phyloP scores from a whole-genome alignment of 495 filamentous ascomycete species.

The Daldinia loculata region DNA sequence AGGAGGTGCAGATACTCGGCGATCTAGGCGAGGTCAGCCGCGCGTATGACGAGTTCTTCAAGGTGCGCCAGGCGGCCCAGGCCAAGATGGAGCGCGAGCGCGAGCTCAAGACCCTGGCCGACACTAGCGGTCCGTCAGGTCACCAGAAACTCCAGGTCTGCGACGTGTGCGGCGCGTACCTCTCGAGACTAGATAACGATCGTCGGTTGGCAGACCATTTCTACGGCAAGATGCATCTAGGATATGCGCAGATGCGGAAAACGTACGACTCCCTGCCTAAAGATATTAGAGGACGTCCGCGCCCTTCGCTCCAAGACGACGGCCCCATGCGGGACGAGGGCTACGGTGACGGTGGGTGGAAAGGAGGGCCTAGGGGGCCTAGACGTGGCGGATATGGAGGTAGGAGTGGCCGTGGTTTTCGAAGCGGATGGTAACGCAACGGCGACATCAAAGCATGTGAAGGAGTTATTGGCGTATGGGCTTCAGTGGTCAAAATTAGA shows the following conservation, averaged over 20 bases:
- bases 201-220: conserved; percentile 94
- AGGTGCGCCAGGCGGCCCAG: conserved; percentile 79
- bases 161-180: conserved; percentile 95
- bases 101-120: conserved; percentile 88
- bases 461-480: conserved; percentile 43
- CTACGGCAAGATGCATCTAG: conserved; percentile 99
- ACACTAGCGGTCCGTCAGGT: conserved; percentile 88
- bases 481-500: conserved; percentile 25
- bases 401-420: conserved; percentile 53
- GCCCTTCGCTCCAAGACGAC: conserved; percentile 68
- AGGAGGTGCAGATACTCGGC: conserved; percentile 86
- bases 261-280: conserved; percentile 84
- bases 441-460: conserved; percentile 25
- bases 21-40: conserved; percentile 80
- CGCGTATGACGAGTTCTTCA: conserved; percentile 86
- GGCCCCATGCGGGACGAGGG: conserved; percentile 62
- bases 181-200: conserved; percentile 92
- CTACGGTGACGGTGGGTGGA: conserved; percentile 60
- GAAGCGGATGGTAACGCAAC: conserved; percentile 53
- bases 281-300: conserved; percentile 72
- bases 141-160: conserved; percentile 99
- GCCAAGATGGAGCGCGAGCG: conserved; percentile 85
- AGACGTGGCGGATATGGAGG: conserved; percentile 57
- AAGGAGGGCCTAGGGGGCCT: conserved; percentile 54
- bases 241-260: conserved; percentile 97